phyloP scores from a whole-genome alignment of 129 eudicot species.

The Escallonia herrerae region DNA sequence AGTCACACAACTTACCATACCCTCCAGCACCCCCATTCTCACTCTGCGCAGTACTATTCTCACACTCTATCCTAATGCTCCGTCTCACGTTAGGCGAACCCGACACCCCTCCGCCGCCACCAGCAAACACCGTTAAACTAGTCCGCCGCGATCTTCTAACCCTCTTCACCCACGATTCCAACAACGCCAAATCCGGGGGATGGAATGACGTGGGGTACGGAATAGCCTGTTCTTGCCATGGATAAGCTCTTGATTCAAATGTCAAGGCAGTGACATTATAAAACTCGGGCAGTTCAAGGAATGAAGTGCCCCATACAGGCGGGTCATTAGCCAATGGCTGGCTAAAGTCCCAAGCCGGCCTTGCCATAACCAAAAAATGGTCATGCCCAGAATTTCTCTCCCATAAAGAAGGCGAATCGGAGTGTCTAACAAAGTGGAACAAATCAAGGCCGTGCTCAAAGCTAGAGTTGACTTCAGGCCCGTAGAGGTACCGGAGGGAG shows the following conservation, averaged over 20 bases:
- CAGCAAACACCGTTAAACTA: constrained; percentile 72
- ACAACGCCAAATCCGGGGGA: constrained; percentile 54
- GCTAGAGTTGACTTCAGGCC: constrained; percentile 50
- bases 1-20: constrained; percentile 47
- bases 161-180: constrained; percentile 64
- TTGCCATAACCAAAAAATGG: constrained; percentile 68
- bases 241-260: constrained; percentile 68
- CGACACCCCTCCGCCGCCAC: constrained; percentile 83
- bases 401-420: constrained; percentile 57
- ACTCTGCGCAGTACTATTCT: constrained; percentile 10
- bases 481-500: constrained; percentile 48
- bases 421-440: constrained; percentile 17
- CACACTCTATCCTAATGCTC: constrained; percentile 79
- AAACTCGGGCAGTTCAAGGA: constrained; percentile 62
- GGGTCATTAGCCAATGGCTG: constrained; percentile 54
- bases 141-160: constrained; percentile 40
- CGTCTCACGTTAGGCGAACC: constrained; percentile 56
- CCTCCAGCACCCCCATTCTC: background rate
- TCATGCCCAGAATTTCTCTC: constrained; percentile 48
- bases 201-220: constrained; percentile 89
- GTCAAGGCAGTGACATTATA: constrained; percentile 56
- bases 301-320: constrained; percentile 61
- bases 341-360: constrained; percentile 75
- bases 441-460: constrained; percentile 51
- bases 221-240: constrained; percentile 72